Percentiles rank a stretch among this genome's conserved stretches.
Conservation (phyloP, 1,139 yeast species). For the Yamadazyma conglobata region DNA sequence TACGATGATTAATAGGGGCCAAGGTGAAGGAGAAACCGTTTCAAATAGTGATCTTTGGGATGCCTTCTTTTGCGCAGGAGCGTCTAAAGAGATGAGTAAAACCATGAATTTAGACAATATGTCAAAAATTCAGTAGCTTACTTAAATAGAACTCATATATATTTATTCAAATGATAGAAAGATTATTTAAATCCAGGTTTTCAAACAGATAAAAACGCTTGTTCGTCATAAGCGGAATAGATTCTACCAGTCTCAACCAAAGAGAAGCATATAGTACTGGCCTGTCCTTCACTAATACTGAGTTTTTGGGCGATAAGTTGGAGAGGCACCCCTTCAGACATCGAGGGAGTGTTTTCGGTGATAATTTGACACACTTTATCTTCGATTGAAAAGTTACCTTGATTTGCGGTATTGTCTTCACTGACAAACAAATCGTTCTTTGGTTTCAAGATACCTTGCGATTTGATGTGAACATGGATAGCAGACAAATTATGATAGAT, state of each 20-base stretch:
- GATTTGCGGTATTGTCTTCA: slow-evolving; percentile 16
- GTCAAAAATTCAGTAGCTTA: slow-evolving; percentile 9
- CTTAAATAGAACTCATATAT: not conserved
- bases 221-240: slow-evolving; percentile 66
- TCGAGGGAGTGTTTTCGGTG: slow-evolving; percentile 48
- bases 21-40: slow-evolving; percentile 55
- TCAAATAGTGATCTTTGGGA: slow-evolving; percentile 57
- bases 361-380: slow-evolving; percentile 50
- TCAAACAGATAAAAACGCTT: slow-evolving; percentile 54
- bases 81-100: slow-evolving; percentile 14
- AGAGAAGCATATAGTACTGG: slow-evolving; percentile 44
- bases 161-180: slow-evolving; percentile 1
- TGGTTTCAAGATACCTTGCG: slow-evolving; percentile 35
- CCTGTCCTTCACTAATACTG: slow-evolving; percentile 47
- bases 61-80: slow-evolving; percentile 46
- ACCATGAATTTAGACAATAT: slow-evolving; percentile 17
- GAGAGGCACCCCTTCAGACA: slow-evolving; percentile 73
- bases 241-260: slow-evolving; percentile 64
- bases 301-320: slow-evolving; percentile 57
- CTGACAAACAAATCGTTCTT: slow-evolving; percentile 42
- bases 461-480: slow-evolving; percentile 55
- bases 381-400: slow-evolving; percentile 26
- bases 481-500: slow-evolving; percentile 76
- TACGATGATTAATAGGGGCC: slow-evolving; percentile 36
- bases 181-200: no score